Conservation (phyloP, 768 basidiomycete genomes). For the Erythrobasidium yunnanense region DNA sequence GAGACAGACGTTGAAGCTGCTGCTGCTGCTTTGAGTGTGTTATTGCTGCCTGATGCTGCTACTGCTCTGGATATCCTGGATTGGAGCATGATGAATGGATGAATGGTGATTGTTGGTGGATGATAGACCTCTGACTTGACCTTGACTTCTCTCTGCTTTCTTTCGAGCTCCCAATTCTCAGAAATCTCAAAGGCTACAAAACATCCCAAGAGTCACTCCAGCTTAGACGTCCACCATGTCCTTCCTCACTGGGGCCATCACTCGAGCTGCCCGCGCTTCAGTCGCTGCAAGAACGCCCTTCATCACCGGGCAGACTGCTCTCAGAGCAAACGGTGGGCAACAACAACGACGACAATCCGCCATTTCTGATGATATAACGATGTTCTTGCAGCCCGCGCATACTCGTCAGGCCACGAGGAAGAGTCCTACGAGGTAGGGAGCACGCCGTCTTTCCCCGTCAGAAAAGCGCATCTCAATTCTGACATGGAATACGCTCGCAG, state of each 20-base stretch:
- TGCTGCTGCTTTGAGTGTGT: too few species aligned
- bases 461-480: neutral
- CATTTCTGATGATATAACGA: too few species aligned
- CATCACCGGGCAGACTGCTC: neutral
- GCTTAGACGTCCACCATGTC: neutral
- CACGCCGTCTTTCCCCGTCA: neutral
- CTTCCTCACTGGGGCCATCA: conserved; percentile 23
- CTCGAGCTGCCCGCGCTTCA: conserved; percentile 2
- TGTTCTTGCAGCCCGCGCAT: neutral
- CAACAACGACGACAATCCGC: too few species aligned
- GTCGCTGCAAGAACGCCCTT: neutral
- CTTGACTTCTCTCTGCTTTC: too few species aligned
- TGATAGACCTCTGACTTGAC: too few species aligned
- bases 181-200: too few species aligned
- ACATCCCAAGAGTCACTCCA: too few species aligned
- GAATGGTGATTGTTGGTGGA: too few species aligned
- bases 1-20: neutral
- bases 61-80: too few species aligned
- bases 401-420: conserved; percentile 21
- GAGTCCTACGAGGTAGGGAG: conserved; percentile 28
- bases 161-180: too few species aligned
- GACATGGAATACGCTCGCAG: neutral
- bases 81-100: too few species aligned
- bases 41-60: too few species aligned
- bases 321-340: neutral